Evolutionary conservation across 306 rosid genomes (phyloP).

Genomic region (Sophora flavescens): DNA sequence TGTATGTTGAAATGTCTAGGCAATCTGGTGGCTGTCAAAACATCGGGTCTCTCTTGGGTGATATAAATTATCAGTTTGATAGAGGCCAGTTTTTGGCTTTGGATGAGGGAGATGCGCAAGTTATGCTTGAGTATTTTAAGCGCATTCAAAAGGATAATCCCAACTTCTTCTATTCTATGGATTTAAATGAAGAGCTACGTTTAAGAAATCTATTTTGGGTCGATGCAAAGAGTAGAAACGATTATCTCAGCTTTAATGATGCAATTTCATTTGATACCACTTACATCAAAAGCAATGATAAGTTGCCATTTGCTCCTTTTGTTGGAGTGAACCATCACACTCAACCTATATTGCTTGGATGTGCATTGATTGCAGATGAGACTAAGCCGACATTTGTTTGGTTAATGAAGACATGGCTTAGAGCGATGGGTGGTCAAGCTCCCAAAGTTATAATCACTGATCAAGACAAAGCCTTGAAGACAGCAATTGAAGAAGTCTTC

Average conservation of each 20-base stretch:
- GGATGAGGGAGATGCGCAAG: conserved; percentile 91
- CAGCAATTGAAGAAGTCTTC: conserved; percentile 82
- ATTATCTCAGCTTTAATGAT: conserved; percentile 75
- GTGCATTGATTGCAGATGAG: conserved; percentile 85
- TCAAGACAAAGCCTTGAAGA: conserved; percentile 79
- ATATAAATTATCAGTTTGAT: conserved; percentile 62
- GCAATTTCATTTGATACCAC: conserved; percentile 84
- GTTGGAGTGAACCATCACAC: conserved; percentile 92
- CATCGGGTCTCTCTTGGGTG: conserved; percentile 51
- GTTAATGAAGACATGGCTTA: conserved; percentile 92
- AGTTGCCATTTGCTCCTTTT: conserved; percentile 89
- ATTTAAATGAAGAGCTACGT: conserved; percentile 86
- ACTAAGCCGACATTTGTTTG: conserved; percentile 81
- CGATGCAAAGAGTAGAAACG: conserved; percentile 85
- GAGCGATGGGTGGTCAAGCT: conserved; percentile 88
- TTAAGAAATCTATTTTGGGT: conserved; percentile 91
- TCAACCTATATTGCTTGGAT: conserved; percentile 92
- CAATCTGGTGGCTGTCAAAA: conserved; percentile 69
- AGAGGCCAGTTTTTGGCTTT: conserved; percentile 74
- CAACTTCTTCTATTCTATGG: conserved; percentile 83
- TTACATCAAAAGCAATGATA: conserved; percentile 77
- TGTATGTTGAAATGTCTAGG: conserved; percentile 95
- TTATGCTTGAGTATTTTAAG: conserved; percentile 89
- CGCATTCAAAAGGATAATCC: conserved; percentile 81
- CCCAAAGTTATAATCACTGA: conserved; percentile 85